phyloP scores from a whole-genome alignment of 257 asterid genomes.

The Nicotiana paniculata region DNA sequence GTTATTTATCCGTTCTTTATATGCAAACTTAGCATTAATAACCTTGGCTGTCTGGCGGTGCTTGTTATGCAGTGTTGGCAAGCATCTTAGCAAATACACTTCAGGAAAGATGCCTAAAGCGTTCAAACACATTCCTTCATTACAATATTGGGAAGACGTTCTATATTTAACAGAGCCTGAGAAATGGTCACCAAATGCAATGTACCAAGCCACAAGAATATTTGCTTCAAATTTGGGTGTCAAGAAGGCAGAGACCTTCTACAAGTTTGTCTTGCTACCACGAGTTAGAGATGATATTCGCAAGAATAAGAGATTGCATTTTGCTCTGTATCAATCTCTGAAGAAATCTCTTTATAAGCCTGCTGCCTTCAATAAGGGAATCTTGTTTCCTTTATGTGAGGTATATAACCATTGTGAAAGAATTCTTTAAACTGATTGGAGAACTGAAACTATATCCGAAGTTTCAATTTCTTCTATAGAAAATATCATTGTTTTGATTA shows the following conservation, averaged over 20 bases:
- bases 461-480: background rate
- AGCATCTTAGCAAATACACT: slow-evolving; percentile 71
- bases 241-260: slow-evolving; percentile 77
- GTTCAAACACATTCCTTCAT: slow-evolving; percentile 72
- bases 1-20: background rate
- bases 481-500: background rate
- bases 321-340: slow-evolving; percentile 76
- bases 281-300: slow-evolving; percentile 87
- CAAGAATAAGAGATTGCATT: slow-evolving; percentile 81
- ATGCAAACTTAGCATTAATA: background rate
- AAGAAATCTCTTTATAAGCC: slow-evolving; percentile 82
- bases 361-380: slow-evolving; percentile 92
- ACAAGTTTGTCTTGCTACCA: slow-evolving; percentile 80
- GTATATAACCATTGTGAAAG: slow-evolving; percentile 23
- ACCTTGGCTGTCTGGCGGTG: background rate
- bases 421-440: background rate
- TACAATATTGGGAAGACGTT: slow-evolving; percentile 81
- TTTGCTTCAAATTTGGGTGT: slow-evolving; percentile 88
- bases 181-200: slow-evolving; percentile 88
- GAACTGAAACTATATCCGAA: background rate
- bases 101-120: slow-evolving; percentile 91
- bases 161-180: slow-evolving; percentile 81
- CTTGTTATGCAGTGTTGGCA: slow-evolving; percentile 59
- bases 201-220: slow-evolving; percentile 90
- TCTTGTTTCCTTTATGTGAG: slow-evolving; percentile 79